Evolutionary conservation across 805 yeast genomes (phyloP).

Genomic region (Cyberlindnera petersonii): DNA sequence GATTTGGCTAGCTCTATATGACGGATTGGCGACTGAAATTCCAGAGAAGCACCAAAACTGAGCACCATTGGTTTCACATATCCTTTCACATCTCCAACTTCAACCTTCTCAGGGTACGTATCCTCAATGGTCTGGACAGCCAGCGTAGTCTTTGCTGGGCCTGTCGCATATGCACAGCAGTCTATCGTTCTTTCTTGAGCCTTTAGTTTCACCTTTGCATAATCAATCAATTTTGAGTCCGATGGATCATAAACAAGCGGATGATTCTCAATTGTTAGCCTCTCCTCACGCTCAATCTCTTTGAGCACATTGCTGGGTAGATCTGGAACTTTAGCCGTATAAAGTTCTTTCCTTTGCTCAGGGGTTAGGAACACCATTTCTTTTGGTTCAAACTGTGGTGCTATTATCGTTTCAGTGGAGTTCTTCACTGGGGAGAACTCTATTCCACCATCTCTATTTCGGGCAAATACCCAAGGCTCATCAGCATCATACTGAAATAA

Average conservation of each 20-base stretch:
- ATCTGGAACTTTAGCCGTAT: not conserved
- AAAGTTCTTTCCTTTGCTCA: not conserved
- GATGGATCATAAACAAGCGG: conserved; percentile 36
- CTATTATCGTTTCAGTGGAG: conserved; percentile 1
- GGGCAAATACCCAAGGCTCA: conserved; percentile 28
- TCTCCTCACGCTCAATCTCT: conserved; percentile 5
- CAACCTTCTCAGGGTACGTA: conserved; percentile 1
- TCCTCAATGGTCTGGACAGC: conserved; percentile 2
- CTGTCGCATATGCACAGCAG: conserved; percentile 12
- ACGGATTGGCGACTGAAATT: conserved; percentile 36
- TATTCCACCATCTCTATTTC: conserved; percentile 24
- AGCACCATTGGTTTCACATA: conserved; percentile 12
- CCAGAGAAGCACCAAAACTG: conserved; percentile 17
- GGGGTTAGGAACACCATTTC: not conserved
- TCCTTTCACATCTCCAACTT: not conserved
- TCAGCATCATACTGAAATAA: conserved; percentile 16
- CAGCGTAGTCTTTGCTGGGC: conserved; percentile 1
- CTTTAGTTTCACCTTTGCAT: not conserved
- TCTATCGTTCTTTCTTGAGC: not conserved
- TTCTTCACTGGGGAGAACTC: conserved; percentile 13
- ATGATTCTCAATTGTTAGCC: not conserved
- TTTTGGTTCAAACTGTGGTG: conserved; percentile 2
- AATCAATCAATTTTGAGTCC: conserved; percentile 24
- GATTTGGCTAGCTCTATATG: conserved; percentile 35
- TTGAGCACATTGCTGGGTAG: conserved; percentile 3